A percentile compares a stretch with the other conserved stretches of the same genome.
These are phyloP conservation scores for Mycena capillaripes DNA, from an alignment of 768 basidiomycete genomes.

Conservation along the genomic window DNA sequence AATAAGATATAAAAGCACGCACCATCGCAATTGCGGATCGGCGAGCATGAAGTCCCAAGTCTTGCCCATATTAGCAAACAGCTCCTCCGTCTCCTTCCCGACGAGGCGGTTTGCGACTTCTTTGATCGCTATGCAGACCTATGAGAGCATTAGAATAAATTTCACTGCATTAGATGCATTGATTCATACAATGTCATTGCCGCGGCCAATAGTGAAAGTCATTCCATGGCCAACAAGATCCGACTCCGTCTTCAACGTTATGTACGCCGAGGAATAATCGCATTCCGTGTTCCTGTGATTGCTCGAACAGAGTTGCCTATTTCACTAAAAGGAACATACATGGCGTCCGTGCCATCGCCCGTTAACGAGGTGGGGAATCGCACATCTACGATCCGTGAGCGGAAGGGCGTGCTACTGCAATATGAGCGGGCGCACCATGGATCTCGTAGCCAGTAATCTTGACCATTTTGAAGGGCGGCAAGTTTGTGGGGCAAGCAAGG, in stretches of 20 bases:
- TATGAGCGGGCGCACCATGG: constrained; percentile 66
- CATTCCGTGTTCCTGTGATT: constrained; percentile 90
- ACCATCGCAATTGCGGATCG: constrained; percentile 95
- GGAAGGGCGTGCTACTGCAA: too few species aligned
- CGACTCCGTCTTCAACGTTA: constrained; percentile 81
- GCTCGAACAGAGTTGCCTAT: neutral
- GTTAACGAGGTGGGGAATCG: constrained; percentile 93
- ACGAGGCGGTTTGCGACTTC: constrained; percentile 86
- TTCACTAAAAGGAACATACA: constrained; percentile 58
- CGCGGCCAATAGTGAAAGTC: constrained; percentile 96
- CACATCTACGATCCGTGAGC: constrained; percentile 69
- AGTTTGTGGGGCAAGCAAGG: neutral
- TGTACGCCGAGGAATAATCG: constrained; percentile 96
- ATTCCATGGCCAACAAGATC: constrained; percentile 90
- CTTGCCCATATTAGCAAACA: constrained; percentile 93
- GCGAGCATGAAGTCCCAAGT: constrained; percentile 90
- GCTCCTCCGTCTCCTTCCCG: constrained; percentile 83
- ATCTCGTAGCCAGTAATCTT: constrained; percentile 71
- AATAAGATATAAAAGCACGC: constrained; percentile 38
- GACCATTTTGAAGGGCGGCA: constrained; percentile 37
- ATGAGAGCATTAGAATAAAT: constrained; percentile 2
- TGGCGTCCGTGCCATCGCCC: constrained; percentile 95
- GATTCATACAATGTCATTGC: constrained; percentile 86
- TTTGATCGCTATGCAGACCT: constrained; percentile 88
- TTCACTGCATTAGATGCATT: neutral